phyloP scores from a whole-genome alignment of 108 stramenopile species.

The Nitzschia sp. region DNA sequence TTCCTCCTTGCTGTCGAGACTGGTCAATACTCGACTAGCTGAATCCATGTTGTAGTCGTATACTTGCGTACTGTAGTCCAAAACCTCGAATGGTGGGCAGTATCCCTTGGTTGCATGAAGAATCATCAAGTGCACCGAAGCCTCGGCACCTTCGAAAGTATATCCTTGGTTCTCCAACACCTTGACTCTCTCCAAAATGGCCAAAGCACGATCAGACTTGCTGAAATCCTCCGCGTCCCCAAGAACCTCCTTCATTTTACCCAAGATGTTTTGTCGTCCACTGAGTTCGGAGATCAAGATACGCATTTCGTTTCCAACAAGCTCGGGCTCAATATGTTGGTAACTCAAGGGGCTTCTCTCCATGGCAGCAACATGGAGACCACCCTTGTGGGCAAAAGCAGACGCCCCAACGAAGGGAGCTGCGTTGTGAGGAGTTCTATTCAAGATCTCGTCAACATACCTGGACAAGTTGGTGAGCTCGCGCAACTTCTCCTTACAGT shows the following conservation, averaged over 20 bases:
- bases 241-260: conserved; percentile 73
- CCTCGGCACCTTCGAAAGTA: conserved; percentile 94
- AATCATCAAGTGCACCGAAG: conserved; percentile 91
- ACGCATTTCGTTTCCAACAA: conserved; percentile 84
- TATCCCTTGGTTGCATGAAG: conserved; percentile 84
- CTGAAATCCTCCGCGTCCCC: conserved; percentile 41
- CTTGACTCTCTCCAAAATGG: conserved; percentile 87
- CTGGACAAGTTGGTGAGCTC: conserved; percentile 80
- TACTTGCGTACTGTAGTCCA: conserved; percentile 86
- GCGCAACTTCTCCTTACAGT: conserved; percentile 53
- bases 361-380: conserved; percentile 91
- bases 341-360: conserved; percentile 78
- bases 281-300: conserved; percentile 84
- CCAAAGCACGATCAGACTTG: conserved; percentile 66
- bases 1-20: not conserved
- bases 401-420: conserved; percentile 86
- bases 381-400: conserved; percentile 96
- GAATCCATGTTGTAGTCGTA: conserved; percentile 82
- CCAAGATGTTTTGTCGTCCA: conserved; percentile 89
- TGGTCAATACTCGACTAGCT: conserved; percentile 65
- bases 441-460: conserved; percentile 88
- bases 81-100: conserved; percentile 83
- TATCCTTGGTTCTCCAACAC: conserved; percentile 85
- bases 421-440: conserved; percentile 62
- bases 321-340: conserved; percentile 86